These are phyloP conservation scores for Anisodus tanguticus DNA, from an alignment of 257 asterid genomes.

Conservation along the genomic window DNA sequence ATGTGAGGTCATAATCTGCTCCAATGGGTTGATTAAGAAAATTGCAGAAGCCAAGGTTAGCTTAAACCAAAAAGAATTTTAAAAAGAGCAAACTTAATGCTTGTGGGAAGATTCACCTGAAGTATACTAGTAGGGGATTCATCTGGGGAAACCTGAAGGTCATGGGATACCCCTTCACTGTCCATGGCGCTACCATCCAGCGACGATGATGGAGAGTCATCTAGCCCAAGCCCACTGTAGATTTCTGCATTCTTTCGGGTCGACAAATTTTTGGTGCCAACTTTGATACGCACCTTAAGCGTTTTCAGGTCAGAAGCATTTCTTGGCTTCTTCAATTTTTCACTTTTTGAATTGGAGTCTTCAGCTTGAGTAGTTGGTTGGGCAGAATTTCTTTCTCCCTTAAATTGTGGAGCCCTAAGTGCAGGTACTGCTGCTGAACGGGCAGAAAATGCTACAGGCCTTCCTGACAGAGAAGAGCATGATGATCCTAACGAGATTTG, in stretches of 20 bases:
- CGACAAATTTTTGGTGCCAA: slow-evolving; percentile 73
- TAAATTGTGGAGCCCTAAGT: slow-evolving; percentile 24
- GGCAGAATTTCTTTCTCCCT: slow-evolving; percentile 38
- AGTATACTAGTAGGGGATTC: slow-evolving; percentile 92
- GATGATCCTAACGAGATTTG: slow-evolving; percentile 58
- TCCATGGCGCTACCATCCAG: slow-evolving; percentile 70
- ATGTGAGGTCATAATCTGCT: slow-evolving; percentile 85
- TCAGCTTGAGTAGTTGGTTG: slow-evolving; percentile 50
- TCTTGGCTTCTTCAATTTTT: slow-evolving; percentile 44
- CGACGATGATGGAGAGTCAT: slow-evolving; percentile 86
- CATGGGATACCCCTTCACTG: slow-evolving; percentile 59
- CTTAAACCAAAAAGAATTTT: slow-evolving; percentile 22
- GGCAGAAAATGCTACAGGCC: slow-evolving; percentile 55
- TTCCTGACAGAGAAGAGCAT: slow-evolving; percentile 57
- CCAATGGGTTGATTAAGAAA: slow-evolving; percentile 37
- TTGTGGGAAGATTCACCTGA: slow-evolving; percentile 59
- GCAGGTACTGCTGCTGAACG: slow-evolving; percentile 39
- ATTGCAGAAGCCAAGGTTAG: slow-evolving; percentile 24
- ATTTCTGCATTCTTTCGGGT: slow-evolving; percentile 80
- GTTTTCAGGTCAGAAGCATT: slow-evolving; percentile 64
- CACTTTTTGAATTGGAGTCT: slow-evolving; percentile 53
- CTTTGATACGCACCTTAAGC: slow-evolving; percentile 87
- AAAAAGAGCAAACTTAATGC: slow-evolving; percentile 20
- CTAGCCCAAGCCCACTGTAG: slow-evolving; percentile 96
- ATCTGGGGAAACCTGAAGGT: slow-evolving; percentile 51